phyloP scores from a whole-genome alignment of 202 grass and related monocot genomes.

The Carex arenaria region DNA sequence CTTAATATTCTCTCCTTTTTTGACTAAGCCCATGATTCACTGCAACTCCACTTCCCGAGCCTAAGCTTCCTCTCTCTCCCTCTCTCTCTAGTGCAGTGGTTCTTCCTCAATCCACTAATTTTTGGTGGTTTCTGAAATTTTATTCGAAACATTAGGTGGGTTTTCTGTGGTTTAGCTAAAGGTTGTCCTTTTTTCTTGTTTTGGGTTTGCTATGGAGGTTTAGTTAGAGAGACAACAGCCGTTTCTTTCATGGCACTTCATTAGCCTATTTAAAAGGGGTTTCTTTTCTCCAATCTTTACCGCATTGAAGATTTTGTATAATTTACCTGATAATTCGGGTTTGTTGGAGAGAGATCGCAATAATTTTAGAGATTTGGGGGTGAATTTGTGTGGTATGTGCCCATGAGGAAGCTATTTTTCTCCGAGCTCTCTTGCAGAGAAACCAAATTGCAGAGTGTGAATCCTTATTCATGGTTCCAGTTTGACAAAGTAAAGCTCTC shows the following conservation, averaged over 20 bases:
- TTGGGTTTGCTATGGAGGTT: slow-evolving; percentile 56
- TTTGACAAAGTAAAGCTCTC: slow-evolving; percentile 71
- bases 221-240: slow-evolving; percentile 25
- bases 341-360: background rate
- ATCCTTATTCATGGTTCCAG: slow-evolving; percentile 79
- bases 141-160: slow-evolving; percentile 3
- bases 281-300: slow-evolving; percentile 22
- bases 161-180: slow-evolving; percentile 25
- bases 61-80: background rate
- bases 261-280: slow-evolving; percentile 8
- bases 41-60: slow-evolving; percentile 20
- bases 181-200: slow-evolving; percentile 13
- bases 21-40: slow-evolving; percentile 20
- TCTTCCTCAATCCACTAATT: slow-evolving; percentile 24
- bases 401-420: slow-evolving; percentile 96
- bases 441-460: slow-evolving; percentile 72
- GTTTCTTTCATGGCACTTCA: slow-evolving; percentile 5
- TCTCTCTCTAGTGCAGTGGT: background rate
- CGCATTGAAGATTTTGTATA: slow-evolving; percentile 24
- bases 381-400: slow-evolving; percentile 47
- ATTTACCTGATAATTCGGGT: slow-evolving; percentile 27
- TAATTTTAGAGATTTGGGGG: background rate
- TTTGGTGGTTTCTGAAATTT: slow-evolving; percentile 6
- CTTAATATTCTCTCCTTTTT: slow-evolving; percentile 24
- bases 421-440: slow-evolving; percentile 77